Base-by-base conservation (phyloP, 208 protist species). In the Trypanosoma cruzi region DNA sequence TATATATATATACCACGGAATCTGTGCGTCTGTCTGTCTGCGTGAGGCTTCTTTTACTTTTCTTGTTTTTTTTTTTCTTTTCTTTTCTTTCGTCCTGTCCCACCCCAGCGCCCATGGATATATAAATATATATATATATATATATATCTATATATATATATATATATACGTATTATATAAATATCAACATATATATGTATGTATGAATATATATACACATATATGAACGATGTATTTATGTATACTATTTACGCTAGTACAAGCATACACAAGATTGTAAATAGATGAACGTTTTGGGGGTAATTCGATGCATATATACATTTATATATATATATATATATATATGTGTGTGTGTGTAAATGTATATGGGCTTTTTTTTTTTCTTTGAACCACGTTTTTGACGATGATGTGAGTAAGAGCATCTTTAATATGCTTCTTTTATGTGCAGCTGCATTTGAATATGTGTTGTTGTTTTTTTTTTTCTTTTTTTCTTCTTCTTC, bases 111-210 rank as follows among this genome's bases (percentile, higher is more conserved):
- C 55, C 49, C 37, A 13, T 5, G 37, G 8, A 44, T 44, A 44
- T 44, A 13, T 13, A 44, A 5, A 44, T 5, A 44, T 13, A 44
- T 44, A 44, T 44, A 44, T 44, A 16, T 24, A 20, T 54, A 22
- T 54, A 54, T 54, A 8, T 54, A 26, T 54, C 8, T 29, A 54
- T 54, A 56, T 56, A 14, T 11, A 29, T 11, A 56, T 31, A 56
- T 29, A 56, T 29, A 2, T 24, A n/a, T 31, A 22, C 3, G 8
- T 56, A 24, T 29, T 53, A 53, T 53, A 53, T 26, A 31, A 10
- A 56, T 32, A 56, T 56, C 22, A 32, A 56, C 11, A 31, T 31
- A 56, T 56, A 56, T 56, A 56, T 56, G 31, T 24, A 56, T 32
- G 24, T 32, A 31, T 31, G 24, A 14, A 56, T 31, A 24, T 53